phyloP scores from a whole-genome alignment of 2,329 filamentous ascomycete species.

The Microdochium trichocladiopsis region DNA sequence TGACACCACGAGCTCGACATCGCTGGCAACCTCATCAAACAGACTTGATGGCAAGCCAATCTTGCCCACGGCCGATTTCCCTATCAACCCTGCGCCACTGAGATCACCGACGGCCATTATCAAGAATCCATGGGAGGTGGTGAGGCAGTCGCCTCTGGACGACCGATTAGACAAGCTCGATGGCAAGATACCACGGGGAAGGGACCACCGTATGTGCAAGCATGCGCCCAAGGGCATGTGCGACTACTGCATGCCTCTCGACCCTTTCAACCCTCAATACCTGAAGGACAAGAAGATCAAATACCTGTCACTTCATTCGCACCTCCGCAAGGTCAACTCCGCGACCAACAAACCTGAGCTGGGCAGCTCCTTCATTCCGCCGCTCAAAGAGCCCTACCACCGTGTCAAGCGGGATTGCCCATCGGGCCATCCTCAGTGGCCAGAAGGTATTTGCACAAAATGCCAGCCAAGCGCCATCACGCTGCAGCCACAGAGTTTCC shows the following conservation, averaged over 20 bases:
- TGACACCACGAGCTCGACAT: conserved; percentile 27
- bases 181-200: conserved; percentile 49
- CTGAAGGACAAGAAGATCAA: conserved; percentile 97
- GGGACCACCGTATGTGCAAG: conserved; percentile 60
- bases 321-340: conserved; percentile 90
- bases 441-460: conserved; percentile 95
- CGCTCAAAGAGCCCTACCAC: conserved; percentile 86
- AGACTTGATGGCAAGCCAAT: conserved; percentile 75
- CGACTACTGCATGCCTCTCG: conserved; percentile 95
- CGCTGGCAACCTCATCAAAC: conserved; percentile 42
- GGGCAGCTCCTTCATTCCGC: conserved; percentile 92
- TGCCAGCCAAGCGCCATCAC: conserved; percentile 97
- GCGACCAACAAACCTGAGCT: conserved; percentile 94
- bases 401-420: conserved; percentile 85
- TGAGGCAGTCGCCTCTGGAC: conserved; percentile 82
- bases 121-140: conserved; percentile 88
- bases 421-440: conserved; percentile 87
- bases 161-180: conserved; percentile 78
- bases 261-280: conserved; percentile 87
- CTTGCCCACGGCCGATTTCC: conserved; percentile 58
- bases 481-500: conserved; percentile 84
- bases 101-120: conserved; percentile 54
- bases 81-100: conserved; percentile 51
- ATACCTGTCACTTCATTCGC: conserved; percentile 91
- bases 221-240: conserved; percentile 98